Evolutionary conservation across 441 rosid genomes (phyloP).

Genomic region (Breynia disticha): DNA sequence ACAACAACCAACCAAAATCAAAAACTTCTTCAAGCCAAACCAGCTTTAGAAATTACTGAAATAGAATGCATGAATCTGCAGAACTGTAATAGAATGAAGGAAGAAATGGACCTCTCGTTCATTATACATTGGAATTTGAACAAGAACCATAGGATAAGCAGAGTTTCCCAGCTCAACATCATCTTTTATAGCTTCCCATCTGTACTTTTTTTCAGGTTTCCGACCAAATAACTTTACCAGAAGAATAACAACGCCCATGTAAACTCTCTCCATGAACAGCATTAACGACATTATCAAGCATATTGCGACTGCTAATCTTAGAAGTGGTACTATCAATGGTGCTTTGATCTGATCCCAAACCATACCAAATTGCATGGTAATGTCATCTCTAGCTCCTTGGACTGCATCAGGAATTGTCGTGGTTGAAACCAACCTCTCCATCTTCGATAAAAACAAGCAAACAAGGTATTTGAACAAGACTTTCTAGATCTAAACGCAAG

Average conservation of each 20-base stretch:
- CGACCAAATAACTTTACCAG: slow-evolving; percentile 63
- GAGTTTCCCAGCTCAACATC: slow-evolving; percentile 74
- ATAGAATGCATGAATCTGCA: too few relatives aligned
- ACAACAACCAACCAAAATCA: neutral
- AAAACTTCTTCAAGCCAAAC: too few relatives aligned
- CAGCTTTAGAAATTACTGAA: too few relatives aligned
- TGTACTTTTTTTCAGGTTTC: slow-evolving; percentile 70
- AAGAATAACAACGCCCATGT: slow-evolving; percentile 60
- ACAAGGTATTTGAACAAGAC: slow-evolving; percentile 20
- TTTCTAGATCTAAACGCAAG: neutral
- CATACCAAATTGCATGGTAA: slow-evolving; percentile 39
- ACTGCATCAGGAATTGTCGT: slow-evolving; percentile 37
- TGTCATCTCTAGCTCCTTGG: slow-evolving; percentile 45
- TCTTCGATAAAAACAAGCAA: slow-evolving; percentile 10
- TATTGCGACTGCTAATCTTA: slow-evolving; percentile 40
- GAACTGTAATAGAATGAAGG: too few relatives aligned
- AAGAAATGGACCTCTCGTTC: slow-evolving; percentile 63
- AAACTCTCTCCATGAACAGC: slow-evolving; percentile 77
- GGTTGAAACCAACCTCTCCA: slow-evolving; percentile 45
- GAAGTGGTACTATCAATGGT: slow-evolving; percentile 64
- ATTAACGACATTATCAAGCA: slow-evolving; percentile 75
- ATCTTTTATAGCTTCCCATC: slow-evolving; percentile 71
- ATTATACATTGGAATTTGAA: slow-evolving; percentile 94
- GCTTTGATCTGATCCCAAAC: slow-evolving; percentile 62
- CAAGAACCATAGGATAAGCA: slow-evolving; percentile 70